Percentiles rank a stretch among this genome's conserved stretches.
phyloP scores from a whole-genome alignment of 345 rosid species.

The sweet orange (Citrus sinensis) region DNA sequence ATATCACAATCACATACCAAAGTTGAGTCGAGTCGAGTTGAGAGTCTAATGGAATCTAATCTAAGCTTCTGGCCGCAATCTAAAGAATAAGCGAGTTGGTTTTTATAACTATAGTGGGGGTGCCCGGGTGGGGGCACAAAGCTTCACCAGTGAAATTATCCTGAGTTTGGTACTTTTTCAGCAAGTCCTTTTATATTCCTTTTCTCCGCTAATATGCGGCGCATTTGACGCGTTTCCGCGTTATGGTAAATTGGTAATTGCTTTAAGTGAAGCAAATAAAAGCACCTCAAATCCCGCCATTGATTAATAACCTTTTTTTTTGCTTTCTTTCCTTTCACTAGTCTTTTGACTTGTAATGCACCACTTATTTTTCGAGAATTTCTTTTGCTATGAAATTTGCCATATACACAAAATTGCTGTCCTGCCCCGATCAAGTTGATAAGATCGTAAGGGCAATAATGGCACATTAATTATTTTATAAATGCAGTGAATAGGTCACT shows the following conservation, averaged over 20 bases:
- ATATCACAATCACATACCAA: background rate
- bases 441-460: background rate
- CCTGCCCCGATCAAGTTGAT: too few species aligned
- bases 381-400: background rate
- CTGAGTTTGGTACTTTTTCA: background rate
- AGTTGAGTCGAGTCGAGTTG: background rate
- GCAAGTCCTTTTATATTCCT: background rate
- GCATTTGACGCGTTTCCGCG: slow-evolving; percentile 44
- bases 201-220: background rate
- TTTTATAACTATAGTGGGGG: background rate
- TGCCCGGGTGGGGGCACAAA: background rate
- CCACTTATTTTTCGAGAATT: background rate
- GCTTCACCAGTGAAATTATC: slow-evolving; percentile 1
- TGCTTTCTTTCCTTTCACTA: background rate
- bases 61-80: slow-evolving; percentile 1
- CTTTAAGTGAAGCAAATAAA: slow-evolving; percentile 21
- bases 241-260: slow-evolving; percentile 32
- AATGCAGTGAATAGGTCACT: background rate
- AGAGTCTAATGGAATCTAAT: background rate
- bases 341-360: slow-evolving; percentile 3
- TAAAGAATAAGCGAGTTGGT: background rate
- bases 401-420: too few species aligned
- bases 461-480: background rate
- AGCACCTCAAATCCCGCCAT: slow-evolving; percentile 10
- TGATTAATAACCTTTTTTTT: background rate